Percentiles rank a stretch among this genome's conserved stretches.
phyloP scores from a whole-genome alignment of 257 asterid species.

The Dorcoceras hygrometricum region DNA sequence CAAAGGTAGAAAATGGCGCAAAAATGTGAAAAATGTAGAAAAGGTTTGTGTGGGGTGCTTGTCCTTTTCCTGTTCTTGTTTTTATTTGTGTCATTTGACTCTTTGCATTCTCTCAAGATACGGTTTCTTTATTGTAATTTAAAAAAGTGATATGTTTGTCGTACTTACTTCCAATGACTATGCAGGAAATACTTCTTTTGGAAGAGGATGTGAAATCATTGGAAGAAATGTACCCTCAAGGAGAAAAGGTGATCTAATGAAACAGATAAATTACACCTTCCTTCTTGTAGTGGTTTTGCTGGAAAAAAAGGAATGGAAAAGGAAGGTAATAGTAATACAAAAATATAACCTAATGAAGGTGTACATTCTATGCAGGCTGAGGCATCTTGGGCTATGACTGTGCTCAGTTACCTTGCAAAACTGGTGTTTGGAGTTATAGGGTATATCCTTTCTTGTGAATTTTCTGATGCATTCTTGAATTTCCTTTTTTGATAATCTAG shows the following conservation, averaged over 20 bases:
- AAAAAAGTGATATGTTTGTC: slow-evolving; percentile 15
- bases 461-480: neutral
- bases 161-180: slow-evolving; percentile 19
- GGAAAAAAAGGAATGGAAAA: neutral
- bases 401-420: slow-evolving; percentile 90
- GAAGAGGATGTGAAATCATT: slow-evolving; percentile 93
- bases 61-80: slow-evolving; percentile 7
- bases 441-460: slow-evolving; percentile 38
- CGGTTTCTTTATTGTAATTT: slow-evolving; percentile 3
- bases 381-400: slow-evolving; percentile 95
- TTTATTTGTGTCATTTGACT: slow-evolving; percentile 5
- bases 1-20: slow-evolving; percentile 99
- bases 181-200: slow-evolving; percentile 84
- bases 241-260: slow-evolving; percentile 77
- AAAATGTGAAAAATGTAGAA: slow-evolving; percentile 91
- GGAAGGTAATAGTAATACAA: slow-evolving; percentile 5
- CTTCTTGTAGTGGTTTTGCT: neutral
- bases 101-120: neutral
- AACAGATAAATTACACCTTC: slow-evolving; percentile 5
- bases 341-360: slow-evolving; percentile 22
- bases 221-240: slow-evolving; percentile 99
- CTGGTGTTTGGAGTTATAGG: slow-evolving; percentile 85
- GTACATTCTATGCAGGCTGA: slow-evolving; percentile 69
- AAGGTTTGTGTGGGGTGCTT: slow-evolving; percentile 48
- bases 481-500: neutral